phyloP scores from a whole-genome alignment of 306 rosid species.

The Cicer yamashitae region DNA sequence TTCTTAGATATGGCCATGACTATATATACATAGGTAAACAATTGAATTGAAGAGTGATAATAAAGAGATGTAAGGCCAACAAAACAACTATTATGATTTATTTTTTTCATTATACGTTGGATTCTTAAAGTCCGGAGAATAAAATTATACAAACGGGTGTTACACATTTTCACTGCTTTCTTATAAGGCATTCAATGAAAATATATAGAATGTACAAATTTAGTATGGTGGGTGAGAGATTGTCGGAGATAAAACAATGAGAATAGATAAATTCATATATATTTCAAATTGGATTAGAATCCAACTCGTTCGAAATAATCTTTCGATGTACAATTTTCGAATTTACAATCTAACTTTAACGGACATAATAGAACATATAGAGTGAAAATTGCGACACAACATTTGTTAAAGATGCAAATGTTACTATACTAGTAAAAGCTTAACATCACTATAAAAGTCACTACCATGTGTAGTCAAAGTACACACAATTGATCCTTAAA shows the following conservation, averaged over 20 bases:
- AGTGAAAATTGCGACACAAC: too few species aligned
- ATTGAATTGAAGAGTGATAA: not conserved
- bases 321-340: too few species aligned
- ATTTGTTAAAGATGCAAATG: too few species aligned
- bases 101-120: not conserved
- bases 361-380: too few species aligned
- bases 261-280: too few species aligned
- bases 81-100: not conserved
- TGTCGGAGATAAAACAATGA: not conserved
- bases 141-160: not conserved
- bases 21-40: not conserved
- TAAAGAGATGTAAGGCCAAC: constrained; percentile 9
- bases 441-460: too few species aligned
- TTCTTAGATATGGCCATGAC: constrained; percentile 11
- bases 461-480: too few species aligned
- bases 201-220: constrained; percentile 36
- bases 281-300: too few species aligned
- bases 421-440: too few species aligned
- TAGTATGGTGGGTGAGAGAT: constrained; percentile 23
- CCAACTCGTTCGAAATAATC: too few species aligned
- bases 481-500: too few species aligned
- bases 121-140: constrained; percentile 20
- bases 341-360: too few species aligned
- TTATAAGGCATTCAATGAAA: constrained; percentile 30
- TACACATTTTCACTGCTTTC: not conserved